Base-by-base conservation (phyloP, 805 yeast species). In the Pichia eremophila region DNA sequence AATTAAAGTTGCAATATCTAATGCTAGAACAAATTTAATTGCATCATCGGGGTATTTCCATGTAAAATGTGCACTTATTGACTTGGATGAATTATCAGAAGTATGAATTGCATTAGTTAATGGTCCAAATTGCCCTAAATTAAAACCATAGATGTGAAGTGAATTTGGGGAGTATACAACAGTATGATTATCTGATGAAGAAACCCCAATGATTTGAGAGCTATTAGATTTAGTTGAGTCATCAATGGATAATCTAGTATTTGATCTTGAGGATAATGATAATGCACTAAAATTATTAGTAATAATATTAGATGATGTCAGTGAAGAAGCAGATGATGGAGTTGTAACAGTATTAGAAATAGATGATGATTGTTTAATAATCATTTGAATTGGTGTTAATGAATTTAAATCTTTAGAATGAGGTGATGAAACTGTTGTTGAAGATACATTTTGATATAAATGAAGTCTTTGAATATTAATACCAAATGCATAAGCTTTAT, bases 401-500 rank as follows among this genome's bases (percentile, higher is more conserved):
- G 49, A 38, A 32, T 42, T 38, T 5, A 46, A 46, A 39, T 46
- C 49, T 32, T 43, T 39, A 7, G 44, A 34, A 19, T 43, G 31
- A 22, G n/a, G 18, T 8, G 28, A n/a, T 9, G 39, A 15, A n/a
- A 3, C 8, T 10, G 38, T 36, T 35, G 41, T 5, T 28, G 36
- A 18, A 1, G 36, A 17, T 5, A 45, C 40, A 10, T 43, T 40
- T 17, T 17, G 49, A 17, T 44, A 42, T 15, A 50, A 32, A 18
- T 45, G 29, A 3, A 40, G 14, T 4, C 54, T 49, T 45, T 27
- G 36, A 17, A 72, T 68, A 57, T 86, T 86, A 51, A 78, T 71
- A 0, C 97, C 97, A 95, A 96, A 90, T 0, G 89, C 64, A 51
- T 71, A 83, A 2, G 87, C 67, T n/a, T 73, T 72, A 37, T 79